Conservation (phyloP, 306 rosid genomes). For the Glycine soja region DNA sequence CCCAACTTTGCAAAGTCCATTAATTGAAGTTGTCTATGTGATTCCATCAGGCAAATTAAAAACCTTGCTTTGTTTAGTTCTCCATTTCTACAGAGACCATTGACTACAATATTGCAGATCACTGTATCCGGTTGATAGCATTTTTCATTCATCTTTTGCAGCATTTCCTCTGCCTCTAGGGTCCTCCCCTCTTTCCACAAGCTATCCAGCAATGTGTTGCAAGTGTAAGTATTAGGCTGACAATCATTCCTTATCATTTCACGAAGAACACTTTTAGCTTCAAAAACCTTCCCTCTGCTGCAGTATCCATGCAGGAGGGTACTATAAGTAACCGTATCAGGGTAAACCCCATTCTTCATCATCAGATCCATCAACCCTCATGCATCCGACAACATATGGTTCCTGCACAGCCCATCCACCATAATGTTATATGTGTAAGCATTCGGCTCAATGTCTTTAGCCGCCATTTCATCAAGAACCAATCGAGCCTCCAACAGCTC, state of each 20-base stretch:
- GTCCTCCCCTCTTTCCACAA: constrained; percentile 87
- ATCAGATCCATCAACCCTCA: constrained; percentile 63
- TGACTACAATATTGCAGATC: constrained; percentile 83
- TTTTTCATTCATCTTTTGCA: constrained; percentile 80
- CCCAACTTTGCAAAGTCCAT: constrained; percentile 83
- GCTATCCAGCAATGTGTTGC: constrained; percentile 86
- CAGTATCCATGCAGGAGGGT: constrained; percentile 85
- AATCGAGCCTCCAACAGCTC: constrained; percentile 72
- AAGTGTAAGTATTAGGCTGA: constrained; percentile 82
- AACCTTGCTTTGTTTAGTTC: constrained; percentile 83
- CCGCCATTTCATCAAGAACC: constrained; percentile 74
- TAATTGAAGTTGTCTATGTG: constrained; percentile 77
- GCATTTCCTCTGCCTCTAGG: constrained; percentile 82
- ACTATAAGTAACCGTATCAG: constrained; percentile 77
- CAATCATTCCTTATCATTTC: constrained; percentile 75
- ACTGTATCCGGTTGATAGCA: constrained; percentile 72
- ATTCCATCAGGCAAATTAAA: constrained; percentile 80
- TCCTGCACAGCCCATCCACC: constrained; percentile 79
- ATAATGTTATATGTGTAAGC: constrained; percentile 77
- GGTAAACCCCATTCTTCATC: constrained; percentile 64
- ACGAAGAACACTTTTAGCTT: constrained; percentile 75
- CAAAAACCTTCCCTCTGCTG: constrained; percentile 69
- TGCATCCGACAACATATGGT: constrained; percentile 79
- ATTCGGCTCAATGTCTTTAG: constrained; percentile 64
- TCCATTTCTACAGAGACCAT: constrained; percentile 85